phyloP scores from a whole-genome alignment of 176 grass and related monocot species.

The Cymbopogon citratus region DNA sequence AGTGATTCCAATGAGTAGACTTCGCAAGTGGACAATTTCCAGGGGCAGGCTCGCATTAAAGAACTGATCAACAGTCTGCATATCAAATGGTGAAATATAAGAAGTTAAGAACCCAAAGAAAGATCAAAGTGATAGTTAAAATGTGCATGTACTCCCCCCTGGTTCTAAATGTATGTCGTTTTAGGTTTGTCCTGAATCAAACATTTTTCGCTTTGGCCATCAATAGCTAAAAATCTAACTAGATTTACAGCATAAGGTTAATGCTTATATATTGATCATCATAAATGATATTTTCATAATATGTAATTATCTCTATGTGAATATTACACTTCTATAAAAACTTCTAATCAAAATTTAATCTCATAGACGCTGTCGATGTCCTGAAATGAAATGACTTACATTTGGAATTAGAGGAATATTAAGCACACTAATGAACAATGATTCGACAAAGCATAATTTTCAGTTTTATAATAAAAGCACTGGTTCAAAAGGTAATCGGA shows the following conservation, averaged over 20 bases:
- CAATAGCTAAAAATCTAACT: not conserved
- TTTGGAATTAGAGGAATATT: not conserved
- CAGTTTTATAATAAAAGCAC: not conserved
- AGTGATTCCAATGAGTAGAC: conserved; percentile 77
- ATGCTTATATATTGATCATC: not conserved
- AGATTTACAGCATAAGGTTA: not conserved
- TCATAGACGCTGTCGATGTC: not conserved
- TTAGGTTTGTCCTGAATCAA: not conserved
- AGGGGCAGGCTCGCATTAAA: conserved; percentile 66
- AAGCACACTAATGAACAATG: not conserved
- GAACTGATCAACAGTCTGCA: conserved; percentile 82
- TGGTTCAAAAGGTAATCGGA: not conserved
- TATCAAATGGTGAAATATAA: conserved; percentile 30
- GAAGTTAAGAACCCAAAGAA: conserved; percentile 19
- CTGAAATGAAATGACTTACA: not conserved
- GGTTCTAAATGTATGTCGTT: not conserved
- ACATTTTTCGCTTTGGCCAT: not conserved
- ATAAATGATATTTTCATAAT: too few relatives aligned
- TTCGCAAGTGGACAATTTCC: conserved; percentile 66
- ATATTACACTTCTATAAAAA: not conserved
- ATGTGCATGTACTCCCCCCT: not conserved
- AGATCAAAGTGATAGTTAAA: conserved; percentile 11
- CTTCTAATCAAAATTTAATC: not conserved
- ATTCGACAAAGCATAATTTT: not conserved
- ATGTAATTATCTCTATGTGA: not conserved